These are phyloP conservation scores for Penstemon eatonii DNA, from an alignment of 257 asterid species.

Conservation along the genomic window DNA sequence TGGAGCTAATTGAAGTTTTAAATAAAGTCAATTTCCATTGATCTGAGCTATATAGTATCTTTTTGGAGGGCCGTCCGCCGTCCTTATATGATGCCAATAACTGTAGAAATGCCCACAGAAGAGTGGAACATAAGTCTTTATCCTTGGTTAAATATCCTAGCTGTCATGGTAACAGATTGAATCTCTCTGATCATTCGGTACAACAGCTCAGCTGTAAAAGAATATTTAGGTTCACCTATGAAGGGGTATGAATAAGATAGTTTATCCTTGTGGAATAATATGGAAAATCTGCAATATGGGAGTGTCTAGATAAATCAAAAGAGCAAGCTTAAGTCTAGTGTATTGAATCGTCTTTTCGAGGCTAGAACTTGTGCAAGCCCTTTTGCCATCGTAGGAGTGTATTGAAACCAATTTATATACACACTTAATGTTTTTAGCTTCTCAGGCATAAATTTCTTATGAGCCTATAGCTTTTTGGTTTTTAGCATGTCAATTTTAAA, in stretches of 20 bases:
- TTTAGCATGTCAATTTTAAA: no score
- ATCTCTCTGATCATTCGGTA: no score
- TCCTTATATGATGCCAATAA: not conserved
- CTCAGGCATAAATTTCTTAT: conserved; percentile 12
- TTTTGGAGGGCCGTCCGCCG: not conserved
- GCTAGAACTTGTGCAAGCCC: not conserved
- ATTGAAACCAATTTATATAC: not conserved
- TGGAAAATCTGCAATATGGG: conserved; percentile 7
- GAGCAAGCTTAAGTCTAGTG: conserved; percentile 20
- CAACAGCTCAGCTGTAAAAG: no score
- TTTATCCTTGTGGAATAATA: not conserved
- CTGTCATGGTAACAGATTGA: no score
- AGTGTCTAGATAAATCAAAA: conserved; percentile 2
- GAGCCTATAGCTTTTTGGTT: not conserved
- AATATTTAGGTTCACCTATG: no score
- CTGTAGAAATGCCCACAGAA: not conserved
- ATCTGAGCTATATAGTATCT: not conserved
- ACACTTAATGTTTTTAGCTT: conserved; percentile 7
- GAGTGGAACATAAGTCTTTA: no score
- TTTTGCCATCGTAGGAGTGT: conserved; percentile 10
- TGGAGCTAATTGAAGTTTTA: conserved; percentile 12
- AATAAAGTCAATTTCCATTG: conserved; percentile 12
- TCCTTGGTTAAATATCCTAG: no score
- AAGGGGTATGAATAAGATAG: no score
- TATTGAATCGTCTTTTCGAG: conserved; percentile 3